Evolutionary conservation across 768 basidiomycete species (phyloP).

Genomic region (Pisolithus orientalis): DNA sequence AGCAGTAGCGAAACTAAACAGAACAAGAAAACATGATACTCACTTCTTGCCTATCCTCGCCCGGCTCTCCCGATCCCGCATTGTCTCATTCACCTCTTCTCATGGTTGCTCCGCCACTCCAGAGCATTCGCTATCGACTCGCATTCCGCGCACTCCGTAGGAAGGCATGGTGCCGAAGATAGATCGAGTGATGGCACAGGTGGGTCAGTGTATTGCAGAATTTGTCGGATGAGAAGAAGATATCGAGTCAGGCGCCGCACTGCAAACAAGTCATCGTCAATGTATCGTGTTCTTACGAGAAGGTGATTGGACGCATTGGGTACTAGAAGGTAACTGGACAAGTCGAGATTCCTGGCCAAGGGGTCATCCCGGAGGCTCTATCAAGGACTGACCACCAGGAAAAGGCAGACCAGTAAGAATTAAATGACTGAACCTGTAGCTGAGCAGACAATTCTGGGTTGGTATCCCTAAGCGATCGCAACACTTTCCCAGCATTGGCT

Average conservation of each 20-base stretch:
- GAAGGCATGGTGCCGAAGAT: background rate
- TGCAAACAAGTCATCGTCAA: conserved; percentile 21
- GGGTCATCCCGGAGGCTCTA: conserved; percentile 76
- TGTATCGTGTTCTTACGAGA: no score
- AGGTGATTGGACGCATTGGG: conserved; percentile 55
- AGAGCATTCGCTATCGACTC: conserved; percentile 48
- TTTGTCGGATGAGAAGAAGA: conserved; percentile 83
- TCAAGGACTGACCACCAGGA: background rate
- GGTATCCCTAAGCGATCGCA: conserved; percentile 65
- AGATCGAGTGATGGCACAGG: conserved; percentile 25
- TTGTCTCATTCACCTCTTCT: no score
- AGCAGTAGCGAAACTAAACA: no score
- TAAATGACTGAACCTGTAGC: conserved; percentile 46
- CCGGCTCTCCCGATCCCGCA: no score
- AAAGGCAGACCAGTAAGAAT: no score
- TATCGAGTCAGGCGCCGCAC: conserved; percentile 97
- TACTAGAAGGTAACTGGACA: conserved; percentile 87
- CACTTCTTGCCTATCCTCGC: no score
- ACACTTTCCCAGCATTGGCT: conserved; percentile 30
- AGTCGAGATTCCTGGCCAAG: conserved; percentile 69
- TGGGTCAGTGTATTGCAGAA: conserved; percentile 69
- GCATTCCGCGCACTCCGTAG: conserved; percentile 41
- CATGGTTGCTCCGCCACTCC: conserved; percentile 48
- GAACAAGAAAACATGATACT: no score
- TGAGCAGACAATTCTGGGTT: conserved; percentile 60